phyloP scores from a whole-genome alignment of 345 rosid genomes.

The Kernera saxatilis region DNA sequence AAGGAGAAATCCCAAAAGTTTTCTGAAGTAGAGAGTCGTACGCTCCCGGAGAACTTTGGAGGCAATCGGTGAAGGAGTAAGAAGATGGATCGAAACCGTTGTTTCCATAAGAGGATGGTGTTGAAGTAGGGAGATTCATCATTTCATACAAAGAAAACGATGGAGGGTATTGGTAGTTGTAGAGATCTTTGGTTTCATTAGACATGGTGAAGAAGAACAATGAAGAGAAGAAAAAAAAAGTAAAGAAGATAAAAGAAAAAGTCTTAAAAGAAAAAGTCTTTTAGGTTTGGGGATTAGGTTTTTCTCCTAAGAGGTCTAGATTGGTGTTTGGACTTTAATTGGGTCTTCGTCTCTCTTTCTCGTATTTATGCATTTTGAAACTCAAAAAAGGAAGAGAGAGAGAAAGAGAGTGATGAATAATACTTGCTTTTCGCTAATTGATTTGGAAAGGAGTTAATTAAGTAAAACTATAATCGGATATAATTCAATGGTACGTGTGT shows the following conservation, averaged over 20 bases:
- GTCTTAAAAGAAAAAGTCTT: slow-evolving; percentile 20
- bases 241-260: slow-evolving; percentile 13
- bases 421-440: slow-evolving; percentile 10
- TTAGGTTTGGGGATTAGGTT: slow-evolving; percentile 27
- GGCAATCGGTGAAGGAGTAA: slow-evolving; percentile 50
- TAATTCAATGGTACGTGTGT: slow-evolving; percentile 10
- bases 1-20: slow-evolving; percentile 46
- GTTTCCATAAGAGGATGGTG: slow-evolving; percentile 18
- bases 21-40: slow-evolving; percentile 48
- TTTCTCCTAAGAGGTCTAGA: slow-evolving; percentile 19
- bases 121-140: slow-evolving; percentile 21
- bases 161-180: slow-evolving; percentile 36
- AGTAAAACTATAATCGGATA: not conserved
- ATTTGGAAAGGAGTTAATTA: not conserved
- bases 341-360: slow-evolving; percentile 31
- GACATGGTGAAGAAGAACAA: slow-evolving; percentile 51
- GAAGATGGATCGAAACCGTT: slow-evolving; percentile 37
- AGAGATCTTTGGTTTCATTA: slow-evolving; percentile 54
- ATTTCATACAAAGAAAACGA: slow-evolving; percentile 21
- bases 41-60: slow-evolving; percentile 41
- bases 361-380: slow-evolving; percentile 37
- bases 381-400: slow-evolving; percentile 13
- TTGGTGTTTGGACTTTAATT: slow-evolving; percentile 31
- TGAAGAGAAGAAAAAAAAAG: not conserved
- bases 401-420: slow-evolving; percentile 3